Evolutionary conservation across 1,284 basidiomycete genomes (phyloP), one percentile per base, ranked within the genome.

Genomic region (Trichosporon faecale): DNA sequence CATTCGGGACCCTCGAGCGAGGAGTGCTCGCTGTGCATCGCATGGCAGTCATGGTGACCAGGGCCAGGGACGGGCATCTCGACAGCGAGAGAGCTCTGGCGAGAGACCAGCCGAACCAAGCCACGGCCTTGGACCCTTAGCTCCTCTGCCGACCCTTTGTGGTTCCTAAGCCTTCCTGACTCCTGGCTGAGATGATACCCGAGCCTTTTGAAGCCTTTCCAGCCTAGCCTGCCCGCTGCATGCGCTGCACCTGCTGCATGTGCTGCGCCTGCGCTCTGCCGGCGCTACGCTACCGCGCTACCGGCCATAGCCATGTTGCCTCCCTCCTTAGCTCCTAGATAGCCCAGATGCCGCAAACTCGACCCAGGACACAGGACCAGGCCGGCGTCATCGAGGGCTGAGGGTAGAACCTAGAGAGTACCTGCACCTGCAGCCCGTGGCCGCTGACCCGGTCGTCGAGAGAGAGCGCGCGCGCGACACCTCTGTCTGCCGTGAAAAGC

Each of bases 81-180:
- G 27, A 14, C 7, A 33, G 27, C 21, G 18, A 4, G 27, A 61
- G 27, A 61, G 14, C 23, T 11, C 8, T 23, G 49, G n/a, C 57
- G 6, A 33, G 57, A 60, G 27, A 18, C 57, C 29, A 31, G 29
- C 12, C 27, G 18, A 29, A 29, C 57, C 57, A 61, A 31, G 57
- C 57, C 27, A 61, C 57, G 57, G 57, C 57, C 18, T 9, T 29
- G 57, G 18, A 61, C 57, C 57, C 57, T 61, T 61, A 61, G 31
- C 57, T 61, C 27, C 57, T 18, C 29, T 61, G 27, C 27, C 31
- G 27, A n/a, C 57, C 57, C 57, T 61, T 44, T 16, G 57, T 9
- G 25, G 11, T 3, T 25, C 23, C 49, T 21, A 25, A 25, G 21
- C 21, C 40, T 33, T 44, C 49, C 57, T 61, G 27, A 12, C 27